phyloP scores from a whole-genome alignment of 495 filamentous ascomycete genomes.

The Entonaema liquescens region DNA sequence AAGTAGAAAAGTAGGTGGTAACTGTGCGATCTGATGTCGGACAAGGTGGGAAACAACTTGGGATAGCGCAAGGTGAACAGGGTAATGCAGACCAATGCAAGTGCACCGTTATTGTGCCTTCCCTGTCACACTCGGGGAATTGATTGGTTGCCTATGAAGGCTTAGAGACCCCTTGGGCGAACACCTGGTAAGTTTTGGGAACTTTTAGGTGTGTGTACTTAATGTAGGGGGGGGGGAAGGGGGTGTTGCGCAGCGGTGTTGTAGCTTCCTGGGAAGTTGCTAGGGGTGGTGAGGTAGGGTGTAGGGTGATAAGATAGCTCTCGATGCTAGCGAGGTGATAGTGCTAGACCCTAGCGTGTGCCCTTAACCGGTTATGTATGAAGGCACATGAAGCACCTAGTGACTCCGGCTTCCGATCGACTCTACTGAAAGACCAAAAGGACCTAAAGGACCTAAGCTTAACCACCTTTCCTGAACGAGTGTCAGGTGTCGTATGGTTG shows the following conservation, averaged over 20 bases:
- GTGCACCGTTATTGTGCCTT: constrained; percentile 35
- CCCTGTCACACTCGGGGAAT: constrained; percentile 21
- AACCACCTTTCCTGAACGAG: constrained; percentile 24
- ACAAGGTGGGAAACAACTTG: constrained; percentile 20
- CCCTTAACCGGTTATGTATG: constrained; percentile 29
- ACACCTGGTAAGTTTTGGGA: constrained; percentile 20
- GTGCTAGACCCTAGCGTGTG: constrained; percentile 12
- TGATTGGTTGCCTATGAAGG: constrained; percentile 35
- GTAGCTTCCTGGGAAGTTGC: background rate
- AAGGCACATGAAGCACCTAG: constrained; percentile 24
- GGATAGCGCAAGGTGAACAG: constrained; percentile 34
- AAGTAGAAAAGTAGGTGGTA: background rate
- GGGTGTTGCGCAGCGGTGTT: background rate
- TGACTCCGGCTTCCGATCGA: constrained; percentile 36
- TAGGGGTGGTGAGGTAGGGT: constrained; percentile 4
- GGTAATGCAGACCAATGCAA: constrained; percentile 35
- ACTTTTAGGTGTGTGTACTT: constrained; percentile 12
- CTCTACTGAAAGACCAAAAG: constrained; percentile 22
- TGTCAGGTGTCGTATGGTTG: constrained; percentile 25
- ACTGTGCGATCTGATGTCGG: constrained; percentile 14
- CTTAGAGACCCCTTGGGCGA: constrained; percentile 23
- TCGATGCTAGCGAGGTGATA: constrained; percentile 5
- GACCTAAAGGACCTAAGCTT: background rate
- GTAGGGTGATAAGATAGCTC: background rate
- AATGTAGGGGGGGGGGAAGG: constrained; percentile 5